Evolutionary conservation across 176 grass and related monocot species (phyloP).

Genomic region (Cenchrus fungigraminus): DNA sequence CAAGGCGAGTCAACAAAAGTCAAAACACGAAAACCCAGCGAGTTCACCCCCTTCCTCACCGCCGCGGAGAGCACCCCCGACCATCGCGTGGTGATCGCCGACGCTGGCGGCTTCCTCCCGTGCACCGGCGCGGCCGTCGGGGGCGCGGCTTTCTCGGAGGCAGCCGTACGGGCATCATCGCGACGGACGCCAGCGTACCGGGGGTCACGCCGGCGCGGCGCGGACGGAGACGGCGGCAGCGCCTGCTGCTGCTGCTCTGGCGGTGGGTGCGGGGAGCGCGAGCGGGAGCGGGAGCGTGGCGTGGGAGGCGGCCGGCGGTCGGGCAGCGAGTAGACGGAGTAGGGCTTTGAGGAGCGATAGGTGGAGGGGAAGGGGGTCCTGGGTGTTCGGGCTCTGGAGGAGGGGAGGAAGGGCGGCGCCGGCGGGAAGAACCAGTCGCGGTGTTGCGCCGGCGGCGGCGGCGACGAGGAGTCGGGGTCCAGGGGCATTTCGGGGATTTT

Average conservation of each 20-base stretch:
- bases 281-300: constrained; percentile 45
- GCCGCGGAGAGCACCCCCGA: constrained; percentile 13
- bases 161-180: constrained; percentile 4
- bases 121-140: background rate
- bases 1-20: constrained; percentile 28
- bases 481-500: constrained; percentile 54
- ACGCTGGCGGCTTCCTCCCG: constrained; percentile 9
- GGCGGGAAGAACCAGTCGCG: constrained; percentile 86
- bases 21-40: constrained; percentile 23
- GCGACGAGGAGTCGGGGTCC: constrained; percentile 52
- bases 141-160: constrained; percentile 12
- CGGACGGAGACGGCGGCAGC: constrained; percentile 9
- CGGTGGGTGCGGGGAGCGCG: constrained; percentile 44
- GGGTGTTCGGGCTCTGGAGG: constrained; percentile 32
- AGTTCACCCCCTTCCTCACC: constrained; percentile 30
- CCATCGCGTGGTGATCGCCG: constrained; percentile 20
- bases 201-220: constrained; percentile 44
- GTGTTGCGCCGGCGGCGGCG: constrained; percentile 40
- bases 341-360: constrained; percentile 51
- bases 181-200: constrained; percentile 60
- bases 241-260: constrained; percentile 19
- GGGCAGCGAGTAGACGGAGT: constrained; percentile 45
- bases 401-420: constrained; percentile 55
- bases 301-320: constrained; percentile 47
- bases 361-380: constrained; percentile 66